Conservation (phyloP, 768 basidiomycete genomes). For the Psilocybe sp. region DNA sequence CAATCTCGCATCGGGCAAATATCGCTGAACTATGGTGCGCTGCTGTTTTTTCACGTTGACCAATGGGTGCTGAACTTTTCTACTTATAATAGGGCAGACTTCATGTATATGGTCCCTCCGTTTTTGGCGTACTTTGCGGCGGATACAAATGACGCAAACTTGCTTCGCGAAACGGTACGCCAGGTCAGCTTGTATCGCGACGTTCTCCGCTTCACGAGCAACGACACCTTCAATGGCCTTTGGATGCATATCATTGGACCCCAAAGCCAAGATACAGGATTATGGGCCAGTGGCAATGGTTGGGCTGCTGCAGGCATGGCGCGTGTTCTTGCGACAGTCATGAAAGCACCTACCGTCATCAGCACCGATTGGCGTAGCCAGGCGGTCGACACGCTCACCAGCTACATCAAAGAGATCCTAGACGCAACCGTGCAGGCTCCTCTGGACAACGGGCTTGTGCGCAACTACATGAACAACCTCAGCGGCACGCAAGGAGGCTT, state of each 20-base stretch:
- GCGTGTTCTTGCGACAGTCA: conserved; percentile 50
- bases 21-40: conserved; percentile 39
- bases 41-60: neutral
- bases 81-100: conserved; percentile 40
- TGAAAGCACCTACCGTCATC: neutral
- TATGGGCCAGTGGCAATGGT: conserved; percentile 56
- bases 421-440: conserved; percentile 33
- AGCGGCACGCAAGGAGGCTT: conserved; percentile 29
- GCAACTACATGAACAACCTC: conserved; percentile 36
- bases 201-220: conserved; percentile 28
- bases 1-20: conserved; percentile 40
- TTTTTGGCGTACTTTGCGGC: conserved; percentile 47
- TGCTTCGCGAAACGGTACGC: conserved; percentile 33
- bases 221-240: conserved; percentile 25
- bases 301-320: conserved; percentile 74
- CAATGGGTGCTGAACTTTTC: neutral
- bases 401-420: conserved; percentile 41
- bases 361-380: conserved; percentile 22
- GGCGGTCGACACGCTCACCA: conserved; percentile 28
- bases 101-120: conserved; percentile 48
- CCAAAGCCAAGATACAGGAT: conserved; percentile 30
- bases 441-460: conserved; percentile 30
- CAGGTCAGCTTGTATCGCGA: conserved; percentile 37
- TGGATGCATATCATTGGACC: conserved; percentile 45
- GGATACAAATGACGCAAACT: conserved; percentile 27